Percentiles rank a stretch among this genome's conserved stretches.
phyloP scores from a whole-genome alignment of 2,329 filamentous ascomycete genomes.

The Fusarium sp. region DNA sequence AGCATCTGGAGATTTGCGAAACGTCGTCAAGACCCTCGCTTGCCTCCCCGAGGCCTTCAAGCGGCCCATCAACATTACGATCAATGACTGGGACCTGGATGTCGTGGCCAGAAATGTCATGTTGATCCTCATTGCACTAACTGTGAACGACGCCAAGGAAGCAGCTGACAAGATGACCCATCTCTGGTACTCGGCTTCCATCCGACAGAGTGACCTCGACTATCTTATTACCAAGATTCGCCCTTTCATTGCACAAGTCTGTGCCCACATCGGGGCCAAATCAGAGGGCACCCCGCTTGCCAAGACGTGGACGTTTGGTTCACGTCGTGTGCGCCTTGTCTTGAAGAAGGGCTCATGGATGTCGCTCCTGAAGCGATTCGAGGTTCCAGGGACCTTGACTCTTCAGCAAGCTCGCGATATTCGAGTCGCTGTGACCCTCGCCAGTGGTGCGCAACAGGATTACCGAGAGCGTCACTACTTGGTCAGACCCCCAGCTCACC shows the following conservation, averaged over 20 bases:
- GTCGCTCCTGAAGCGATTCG: background rate
- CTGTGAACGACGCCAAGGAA: background rate
- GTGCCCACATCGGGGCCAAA: background rate
- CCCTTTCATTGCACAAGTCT: conserved; percentile 1
- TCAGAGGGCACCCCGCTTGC: accelerated
- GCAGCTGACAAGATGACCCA: conserved; percentile 21
- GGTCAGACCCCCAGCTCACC: background rate
- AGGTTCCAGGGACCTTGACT: conserved; percentile 4
- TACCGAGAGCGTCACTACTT: background rate
- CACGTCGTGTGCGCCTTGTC: background rate
- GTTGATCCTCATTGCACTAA: conserved; percentile 12
- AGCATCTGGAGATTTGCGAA: conserved; percentile 31
- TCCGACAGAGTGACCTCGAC: conserved; percentile 12
- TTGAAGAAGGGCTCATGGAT: conserved; percentile 14
- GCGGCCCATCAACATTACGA: background rate
- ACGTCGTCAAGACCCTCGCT: conserved; percentile 19
- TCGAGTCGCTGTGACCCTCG: background rate
- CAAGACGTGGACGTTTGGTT: background rate
- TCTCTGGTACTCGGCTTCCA: conserved; percentile 26
- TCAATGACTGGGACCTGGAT: conserved; percentile 26
- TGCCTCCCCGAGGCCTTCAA: background rate
- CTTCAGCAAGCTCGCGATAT: background rate
- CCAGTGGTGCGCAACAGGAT: background rate
- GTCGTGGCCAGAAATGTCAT: conserved; percentile 27
- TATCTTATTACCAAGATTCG: background rate